Evolutionary conservation across 2,329 filamentous ascomycete genomes (phyloP), one percentile per base, ranked within the genome.

Genomic region (Laburnicola sp.): DNA sequence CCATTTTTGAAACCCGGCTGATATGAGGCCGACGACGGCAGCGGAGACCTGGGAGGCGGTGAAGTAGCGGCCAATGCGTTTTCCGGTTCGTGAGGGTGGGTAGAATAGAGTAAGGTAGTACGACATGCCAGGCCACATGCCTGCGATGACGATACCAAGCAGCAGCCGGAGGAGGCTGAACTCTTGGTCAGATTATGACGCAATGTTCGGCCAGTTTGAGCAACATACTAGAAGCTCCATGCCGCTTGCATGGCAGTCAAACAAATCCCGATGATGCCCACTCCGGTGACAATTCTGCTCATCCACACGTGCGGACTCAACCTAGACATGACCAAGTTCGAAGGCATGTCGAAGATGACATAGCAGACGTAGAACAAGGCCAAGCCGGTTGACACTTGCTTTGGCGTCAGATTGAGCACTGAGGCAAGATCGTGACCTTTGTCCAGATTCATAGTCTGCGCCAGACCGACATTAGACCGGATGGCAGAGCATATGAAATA

Each of bases 61-160:
- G 69, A 90, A 96, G 76, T 96, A 96, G 69, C 87, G 84, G 32
- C 91, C 91, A 58, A 96, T 95, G 34, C 91, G 83, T 76, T 94
- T 95, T 10, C 89, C 91, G 1, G 88, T 94, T 9, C 89, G 82
- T 4, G 88, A 89, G 0, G 91, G 91, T 5, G 91, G 91, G 67
- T 96, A 96, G 78, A 96, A 96, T 6, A 96, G 80, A 0, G 91
- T 95, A 40, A 96, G 79, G 67, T 96, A 96, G 71, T 94, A 94
- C 7, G 90, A 85, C 91, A 96, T 96, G 44, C 91, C 91, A 0
- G 91, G 91, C 91, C 91, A 96, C 87, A 96, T 91, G 40, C 91
- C 91, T 1, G 91, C 91, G 68, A 92, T 92, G 23, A 96, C 91
- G 10, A 94, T 82, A 41, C 91, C 91, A 5, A 96, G 82, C 8